Evolutionary conservation across 2,329 filamentous ascomycete genomes (phyloP).

Genomic region (Fusarium redolens): DNA sequence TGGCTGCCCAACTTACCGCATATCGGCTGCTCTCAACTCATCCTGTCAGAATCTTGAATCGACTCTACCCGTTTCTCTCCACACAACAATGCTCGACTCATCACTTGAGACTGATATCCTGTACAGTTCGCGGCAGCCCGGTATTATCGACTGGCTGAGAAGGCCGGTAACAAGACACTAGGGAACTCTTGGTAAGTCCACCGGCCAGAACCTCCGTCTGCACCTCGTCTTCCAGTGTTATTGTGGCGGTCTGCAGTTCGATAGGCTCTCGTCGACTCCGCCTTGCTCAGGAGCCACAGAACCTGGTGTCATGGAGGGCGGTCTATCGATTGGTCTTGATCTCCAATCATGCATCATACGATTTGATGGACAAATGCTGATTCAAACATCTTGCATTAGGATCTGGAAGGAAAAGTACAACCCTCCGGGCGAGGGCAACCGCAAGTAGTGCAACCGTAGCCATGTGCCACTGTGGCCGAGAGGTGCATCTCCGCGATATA

Average conservation of each 20-base stretch:
- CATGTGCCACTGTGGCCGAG: constrained; percentile 21
- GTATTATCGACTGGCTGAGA: constrained; percentile 92
- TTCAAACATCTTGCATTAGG: constrained; percentile 61
- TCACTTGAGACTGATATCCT: constrained; percentile 63
- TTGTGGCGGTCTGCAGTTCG: constrained; percentile 23
- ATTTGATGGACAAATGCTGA: constrained; percentile 29
- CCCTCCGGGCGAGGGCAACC: constrained; percentile 57
- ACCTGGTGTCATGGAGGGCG: constrained; percentile 15
- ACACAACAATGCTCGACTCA: constrained; percentile 17
- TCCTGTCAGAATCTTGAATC: neutral
- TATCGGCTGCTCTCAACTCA: constrained; percentile 10
- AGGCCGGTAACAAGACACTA: constrained; percentile 87
- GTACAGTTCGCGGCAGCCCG: constrained; percentile 80
- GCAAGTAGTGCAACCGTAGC: constrained; percentile 49
- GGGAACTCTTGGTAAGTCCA: constrained; percentile 91
- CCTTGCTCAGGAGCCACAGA: constrained; percentile 16
- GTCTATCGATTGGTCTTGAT: constrained; percentile 13
- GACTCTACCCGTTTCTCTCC: constrained; percentile 6
- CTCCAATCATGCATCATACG: constrained; percentile 11
- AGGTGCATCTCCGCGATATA: constrained; percentile 15
- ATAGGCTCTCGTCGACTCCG: constrained; percentile 32
- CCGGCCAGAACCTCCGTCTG: constrained; percentile 34
- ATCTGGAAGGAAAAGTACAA: constrained; percentile 99
- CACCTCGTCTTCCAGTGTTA: constrained; percentile 13
- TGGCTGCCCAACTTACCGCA: constrained; percentile 27